A percentile compares a stretch with the other conserved stretches of the same genome.
phyloP scores from a whole-genome alignment of 192 early-diverging fungal species.

The Haplosporangium gracile region DNA sequence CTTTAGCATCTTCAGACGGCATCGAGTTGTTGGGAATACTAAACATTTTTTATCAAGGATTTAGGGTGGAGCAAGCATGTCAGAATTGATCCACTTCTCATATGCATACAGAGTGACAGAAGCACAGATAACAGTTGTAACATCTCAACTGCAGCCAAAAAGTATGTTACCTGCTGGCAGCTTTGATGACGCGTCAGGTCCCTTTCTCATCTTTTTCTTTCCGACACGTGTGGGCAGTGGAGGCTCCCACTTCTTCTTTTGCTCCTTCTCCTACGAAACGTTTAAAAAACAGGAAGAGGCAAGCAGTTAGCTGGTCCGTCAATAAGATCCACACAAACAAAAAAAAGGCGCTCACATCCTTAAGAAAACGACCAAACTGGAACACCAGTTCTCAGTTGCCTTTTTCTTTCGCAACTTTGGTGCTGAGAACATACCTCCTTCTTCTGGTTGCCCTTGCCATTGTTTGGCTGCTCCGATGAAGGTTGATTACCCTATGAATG shows the following conservation, averaged over 20 bases:
- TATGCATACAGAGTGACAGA: neutral
- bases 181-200: constrained; percentile 92
- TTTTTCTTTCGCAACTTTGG: neutral
- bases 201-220: constrained; percentile 94
- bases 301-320: neutral
- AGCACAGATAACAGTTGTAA: too few relatives aligned
- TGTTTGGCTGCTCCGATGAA: constrained; percentile 45
- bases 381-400: neutral
- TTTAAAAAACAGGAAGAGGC: neutral
- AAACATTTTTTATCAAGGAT: neutral
- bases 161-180: constrained; percentile 83
- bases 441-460: constrained; percentile 41
- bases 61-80: too few relatives aligned
- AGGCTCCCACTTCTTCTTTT: constrained; percentile 99
- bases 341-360: neutral
- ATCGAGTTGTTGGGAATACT: constrained; percentile 98
- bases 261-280: constrained; percentile 70
- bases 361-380: neutral
- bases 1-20: constrained; percentile 97
- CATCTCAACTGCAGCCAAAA: neutral
- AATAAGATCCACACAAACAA: neutral
- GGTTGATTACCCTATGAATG: constrained; percentile 48
- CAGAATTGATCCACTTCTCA: neutral
- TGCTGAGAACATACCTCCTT: constrained; percentile 44
- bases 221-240: constrained; percentile 98